Evolutionary conservation across 2,329 filamentous ascomycete species (phyloP).

Genomic region (Aspergillus aculeatus): DNA sequence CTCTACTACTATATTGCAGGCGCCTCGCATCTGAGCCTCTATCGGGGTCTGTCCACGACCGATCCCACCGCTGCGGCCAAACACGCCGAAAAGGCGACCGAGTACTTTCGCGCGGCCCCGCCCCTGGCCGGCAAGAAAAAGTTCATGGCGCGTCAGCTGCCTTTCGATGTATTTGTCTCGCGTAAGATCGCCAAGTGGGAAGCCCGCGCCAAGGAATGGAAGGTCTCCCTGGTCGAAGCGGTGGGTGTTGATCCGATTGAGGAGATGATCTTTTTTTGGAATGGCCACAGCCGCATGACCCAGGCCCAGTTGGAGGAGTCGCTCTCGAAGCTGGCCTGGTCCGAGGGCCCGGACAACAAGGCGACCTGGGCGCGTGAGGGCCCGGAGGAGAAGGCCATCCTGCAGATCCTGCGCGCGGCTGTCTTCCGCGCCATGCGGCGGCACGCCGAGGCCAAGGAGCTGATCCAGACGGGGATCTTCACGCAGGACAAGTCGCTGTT

Average conservation of each 20-base stretch:
- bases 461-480: conserved; percentile 64
- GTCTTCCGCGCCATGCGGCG: conserved; percentile 63
- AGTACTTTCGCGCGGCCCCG: conserved; percentile 70
- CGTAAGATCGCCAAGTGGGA: conserved; percentile 90
- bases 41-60: conserved; percentile 52
- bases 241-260: conserved; percentile 76
- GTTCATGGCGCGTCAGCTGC: conserved; percentile 85
- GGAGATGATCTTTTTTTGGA: conserved; percentile 95
- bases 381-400: conserved; percentile 62
- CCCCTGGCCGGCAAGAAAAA: conserved; percentile 77
- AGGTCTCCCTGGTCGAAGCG: conserved; percentile 72
- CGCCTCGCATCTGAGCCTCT: conserved; percentile 74
- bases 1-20: conserved; percentile 89
- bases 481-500: conserved; percentile 54
- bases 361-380: conserved; percentile 51
- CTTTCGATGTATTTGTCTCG: conserved; percentile 81
- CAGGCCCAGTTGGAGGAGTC: conserved; percentile 62
- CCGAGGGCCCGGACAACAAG: conserved; percentile 58
- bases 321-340: conserved; percentile 65
- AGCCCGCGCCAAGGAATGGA: conserved; percentile 65
- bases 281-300: conserved; percentile 79
- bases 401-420: conserved; percentile 65
- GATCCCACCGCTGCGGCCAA: conserved; percentile 48
- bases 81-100: conserved; percentile 65
- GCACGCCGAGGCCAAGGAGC: conserved; percentile 62